Evolutionary conservation across 2,329 filamentous ascomycete genomes (phyloP).

Genomic region (Juglanconis sp.): DNA sequence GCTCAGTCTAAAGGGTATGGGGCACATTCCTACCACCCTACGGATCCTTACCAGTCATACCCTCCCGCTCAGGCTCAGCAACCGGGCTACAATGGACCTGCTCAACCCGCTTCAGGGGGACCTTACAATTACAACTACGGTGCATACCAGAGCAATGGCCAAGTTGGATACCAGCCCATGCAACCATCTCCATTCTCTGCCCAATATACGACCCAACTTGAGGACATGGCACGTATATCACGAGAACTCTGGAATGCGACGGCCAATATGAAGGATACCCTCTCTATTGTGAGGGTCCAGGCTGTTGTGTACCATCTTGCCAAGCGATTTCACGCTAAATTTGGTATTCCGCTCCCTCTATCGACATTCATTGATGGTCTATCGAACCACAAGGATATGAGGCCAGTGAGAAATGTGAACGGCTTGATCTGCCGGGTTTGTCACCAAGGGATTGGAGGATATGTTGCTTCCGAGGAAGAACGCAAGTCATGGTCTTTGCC

Average conservation of each 20-base stretch:
- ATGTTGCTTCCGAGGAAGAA: slow-evolving; percentile 27
- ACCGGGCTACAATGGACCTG: slow-evolving; percentile 14
- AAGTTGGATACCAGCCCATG: slow-evolving; percentile 18
- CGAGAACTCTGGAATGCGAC: slow-evolving; percentile 62
- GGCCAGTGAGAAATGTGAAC: slow-evolving; percentile 51
- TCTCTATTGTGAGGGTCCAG: slow-evolving; percentile 59
- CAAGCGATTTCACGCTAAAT: slow-evolving; percentile 54
- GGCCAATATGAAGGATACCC: slow-evolving; percentile 57
- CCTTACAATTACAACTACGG: slow-evolving; percentile 23
- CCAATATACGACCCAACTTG: slow-evolving; percentile 44
- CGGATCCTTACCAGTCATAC: slow-evolving; percentile 24
- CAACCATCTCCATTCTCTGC: slow-evolving; percentile 32
- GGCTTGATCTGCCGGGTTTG: slow-evolving; percentile 56
- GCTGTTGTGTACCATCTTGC: slow-evolving; percentile 62
- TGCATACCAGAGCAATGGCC: slow-evolving; percentile 23
- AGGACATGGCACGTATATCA: slow-evolving; percentile 52
- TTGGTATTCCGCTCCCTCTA: slow-evolving; percentile 54
- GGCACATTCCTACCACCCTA: slow-evolving; percentile 20
- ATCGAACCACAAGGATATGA: slow-evolving; percentile 55
- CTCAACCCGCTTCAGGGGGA: slow-evolving; percentile 16
- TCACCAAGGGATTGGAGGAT: slow-evolving; percentile 32
- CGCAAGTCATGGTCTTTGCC: slow-evolving; percentile 52
- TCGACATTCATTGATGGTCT: slow-evolving; percentile 58
- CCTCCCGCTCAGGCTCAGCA: slow-evolving; percentile 21
- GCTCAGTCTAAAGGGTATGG: slow-evolving; percentile 8